Conservation (phyloP, 2,329 filamentous ascomycete species). For the Monosporascus sp. region DNA sequence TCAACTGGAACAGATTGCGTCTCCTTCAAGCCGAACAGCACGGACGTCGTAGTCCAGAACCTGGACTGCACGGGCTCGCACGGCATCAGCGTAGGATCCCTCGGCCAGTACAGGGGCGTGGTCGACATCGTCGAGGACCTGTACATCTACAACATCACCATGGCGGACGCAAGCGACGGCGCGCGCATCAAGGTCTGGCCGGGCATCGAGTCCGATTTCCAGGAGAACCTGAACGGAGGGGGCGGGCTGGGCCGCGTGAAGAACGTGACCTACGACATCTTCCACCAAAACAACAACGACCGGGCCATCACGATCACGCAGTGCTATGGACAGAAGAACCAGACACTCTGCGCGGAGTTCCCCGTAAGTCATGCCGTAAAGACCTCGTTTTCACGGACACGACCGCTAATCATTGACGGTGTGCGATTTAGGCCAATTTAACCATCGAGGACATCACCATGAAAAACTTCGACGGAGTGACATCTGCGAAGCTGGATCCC, state of each 20-base stretch:
- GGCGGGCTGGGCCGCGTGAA: slow-evolving; percentile 53
- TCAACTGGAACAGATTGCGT: slow-evolving; percentile 48
- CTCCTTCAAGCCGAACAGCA: slow-evolving; percentile 69
- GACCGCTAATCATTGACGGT: not conserved
- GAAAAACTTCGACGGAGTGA: slow-evolving; percentile 14
- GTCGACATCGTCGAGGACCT: slow-evolving; percentile 65
- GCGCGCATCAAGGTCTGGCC: slow-evolving; percentile 74
- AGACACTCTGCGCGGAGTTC: slow-evolving; percentile 31
- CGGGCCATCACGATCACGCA: slow-evolving; percentile 61
- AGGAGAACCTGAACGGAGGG: slow-evolving; percentile 59
- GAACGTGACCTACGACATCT: slow-evolving; percentile 62
- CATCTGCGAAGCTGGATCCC: slow-evolving; percentile 10
- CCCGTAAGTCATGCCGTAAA: slow-evolving; percentile 9
- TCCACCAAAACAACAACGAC: slow-evolving; percentile 57
- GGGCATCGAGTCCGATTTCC: slow-evolving; percentile 46
- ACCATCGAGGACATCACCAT: slow-evolving; percentile 15
- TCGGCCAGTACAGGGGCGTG: slow-evolving; percentile 60
- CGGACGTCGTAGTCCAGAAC: slow-evolving; percentile 62
- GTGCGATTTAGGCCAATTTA: slow-evolving; percentile 8
- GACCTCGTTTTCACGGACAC: not conserved
- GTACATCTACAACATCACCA: slow-evolving; percentile 56
- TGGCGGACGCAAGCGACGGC: slow-evolving; percentile 57
- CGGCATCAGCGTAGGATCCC: slow-evolving; percentile 66
- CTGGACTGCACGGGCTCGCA: slow-evolving; percentile 64
- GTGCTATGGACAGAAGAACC: slow-evolving; percentile 48